A percentile compares a stretch with the other conserved stretches of the same genome.
Conservation (phyloP, 805 yeast species). For the Yueomyces sinensis region DNA sequence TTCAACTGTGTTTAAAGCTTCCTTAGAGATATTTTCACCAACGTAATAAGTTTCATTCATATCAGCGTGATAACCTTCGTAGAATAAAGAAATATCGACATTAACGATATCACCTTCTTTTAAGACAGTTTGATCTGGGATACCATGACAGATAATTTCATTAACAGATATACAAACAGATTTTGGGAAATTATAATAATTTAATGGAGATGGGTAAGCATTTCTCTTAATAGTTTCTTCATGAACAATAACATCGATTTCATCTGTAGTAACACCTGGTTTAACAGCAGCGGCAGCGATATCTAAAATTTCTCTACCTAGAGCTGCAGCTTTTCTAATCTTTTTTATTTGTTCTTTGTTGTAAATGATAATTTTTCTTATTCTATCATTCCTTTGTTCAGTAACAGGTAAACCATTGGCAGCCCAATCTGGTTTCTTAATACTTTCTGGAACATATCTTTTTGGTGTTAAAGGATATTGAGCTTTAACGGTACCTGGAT, state of each 20-base stretch:
- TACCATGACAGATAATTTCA: slow-evolving; percentile 94
- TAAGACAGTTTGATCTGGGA: slow-evolving; percentile 79
- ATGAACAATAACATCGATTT: slow-evolving; percentile 76
- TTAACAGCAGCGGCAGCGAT: slow-evolving; percentile 67
- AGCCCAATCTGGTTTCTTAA: slow-evolving; percentile 77
- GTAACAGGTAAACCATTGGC: slow-evolving; percentile 60
- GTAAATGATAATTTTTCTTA: slow-evolving; percentile 50
- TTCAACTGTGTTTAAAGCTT: slow-evolving; percentile 80
- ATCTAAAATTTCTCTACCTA: slow-evolving; percentile 85
- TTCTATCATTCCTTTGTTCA: slow-evolving; percentile 63
- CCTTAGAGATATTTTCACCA: slow-evolving; percentile 76
- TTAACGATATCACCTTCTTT: slow-evolving; percentile 92
- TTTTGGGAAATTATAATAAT: slow-evolving; percentile 88
- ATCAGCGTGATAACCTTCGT: slow-evolving; percentile 87
- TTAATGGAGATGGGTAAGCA: slow-evolving; percentile 90
- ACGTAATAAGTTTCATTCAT: slow-evolving; percentile 94
- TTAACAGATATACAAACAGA: slow-evolving; percentile 87
- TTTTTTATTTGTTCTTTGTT: slow-evolving; percentile 57
- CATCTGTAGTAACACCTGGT: slow-evolving; percentile 92
- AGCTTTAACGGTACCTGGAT: slow-evolving; percentile 66
- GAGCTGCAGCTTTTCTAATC: slow-evolving; percentile 59
- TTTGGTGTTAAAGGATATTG: slow-evolving; percentile 68
- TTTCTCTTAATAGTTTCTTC: slow-evolving; percentile 77
- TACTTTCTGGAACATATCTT: slow-evolving; percentile 56
- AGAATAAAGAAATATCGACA: slow-evolving; percentile 74